These are phyloP conservation scores for Cyberlindnera galapagoensis DNA, from an alignment of 805 yeast species.

Conservation along the genomic window DNA sequence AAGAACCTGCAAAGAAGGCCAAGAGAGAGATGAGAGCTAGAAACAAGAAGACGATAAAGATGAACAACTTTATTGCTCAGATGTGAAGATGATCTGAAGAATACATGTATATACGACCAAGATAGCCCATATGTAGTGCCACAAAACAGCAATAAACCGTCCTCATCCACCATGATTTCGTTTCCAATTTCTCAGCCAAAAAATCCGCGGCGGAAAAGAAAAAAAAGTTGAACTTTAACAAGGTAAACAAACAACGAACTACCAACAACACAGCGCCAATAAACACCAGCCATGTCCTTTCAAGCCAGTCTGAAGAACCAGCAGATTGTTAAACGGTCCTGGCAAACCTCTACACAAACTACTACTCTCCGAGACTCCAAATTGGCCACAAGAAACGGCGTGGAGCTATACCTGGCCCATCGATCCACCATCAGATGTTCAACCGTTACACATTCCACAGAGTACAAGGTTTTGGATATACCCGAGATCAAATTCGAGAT, in stretches of 20 bases:
- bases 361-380: constrained; percentile 11
- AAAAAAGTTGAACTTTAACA: constrained; percentile 1
- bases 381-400: constrained; percentile 13
- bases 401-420: constrained; percentile 17
- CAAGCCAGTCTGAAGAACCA: constrained; percentile 6
- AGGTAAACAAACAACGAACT: constrained; percentile 5
- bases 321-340: constrained; percentile 6
- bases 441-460: constrained; percentile 3
- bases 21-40: constrained; percentile 62
- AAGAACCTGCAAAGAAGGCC: constrained; percentile 59
- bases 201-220: too few relatives aligned
- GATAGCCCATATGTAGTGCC: not conserved
- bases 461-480: constrained; percentile 11
- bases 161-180: too few relatives aligned
- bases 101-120: constrained; percentile 3
- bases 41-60: constrained; percentile 66
- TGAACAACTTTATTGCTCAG: constrained; percentile 68
- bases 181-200: too few relatives aligned
- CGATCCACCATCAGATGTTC: constrained; percentile 15
- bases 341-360: not conserved
- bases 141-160: too few relatives aligned
- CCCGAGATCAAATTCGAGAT: constrained; percentile 26
- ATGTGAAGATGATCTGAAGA: constrained; percentile 14
- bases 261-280: not conserved
- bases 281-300: constrained; percentile 5